Evolutionary conservation across 2,329 filamentous ascomycete species (phyloP), one percentile per base, ranked within the genome.

Genomic region (Aspergillus eucalypticola): DNA sequence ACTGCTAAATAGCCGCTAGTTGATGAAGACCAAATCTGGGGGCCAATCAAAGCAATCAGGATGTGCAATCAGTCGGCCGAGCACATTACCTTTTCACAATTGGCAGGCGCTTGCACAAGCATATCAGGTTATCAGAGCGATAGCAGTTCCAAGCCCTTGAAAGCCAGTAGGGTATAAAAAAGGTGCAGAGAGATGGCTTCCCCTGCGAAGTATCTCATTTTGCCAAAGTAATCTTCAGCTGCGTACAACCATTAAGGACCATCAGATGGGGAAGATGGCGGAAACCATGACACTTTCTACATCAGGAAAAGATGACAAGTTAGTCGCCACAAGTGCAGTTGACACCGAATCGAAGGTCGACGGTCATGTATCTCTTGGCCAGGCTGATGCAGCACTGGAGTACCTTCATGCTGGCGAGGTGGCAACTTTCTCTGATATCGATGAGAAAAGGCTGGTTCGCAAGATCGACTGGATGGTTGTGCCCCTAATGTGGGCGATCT

Each of bases 401-500:
- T 78, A 76, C 59, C 67, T 78, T 4, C 63, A 54, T 17, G 46
- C 58, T 15, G 67, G 71, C 38, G 68, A 69, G 29, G 67, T 72
- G 39, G 71, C 69, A 2, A 57, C 61, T 1, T 63, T 67, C 10
- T 60, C 65, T 11, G 69, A 73, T 17, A 63, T 76, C 17, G 67
- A 72, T n/a, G 67, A 71, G 55, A 70, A 73, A 59, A 61, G 60
- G 25, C 66, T 76, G 7, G 64, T 76, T 27, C 69, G 73, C 41
- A 77, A 75, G 62, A 71, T 76, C 54, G 74, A 77, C 52, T 71
- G 71, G 64, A 74, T 73, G 61, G 70, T 86, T 29, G 80, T 88
- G 71, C 86, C 80, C 3, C 60, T 81, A 60, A 79, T 82, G 77
- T 84, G 74, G 58, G 78, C 64, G 66, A 83, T 78, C 0, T 88